Evolutionary conservation across 2,329 filamentous ascomycete species (phyloP).

Genomic region (Colletotrichum horii): DNA sequence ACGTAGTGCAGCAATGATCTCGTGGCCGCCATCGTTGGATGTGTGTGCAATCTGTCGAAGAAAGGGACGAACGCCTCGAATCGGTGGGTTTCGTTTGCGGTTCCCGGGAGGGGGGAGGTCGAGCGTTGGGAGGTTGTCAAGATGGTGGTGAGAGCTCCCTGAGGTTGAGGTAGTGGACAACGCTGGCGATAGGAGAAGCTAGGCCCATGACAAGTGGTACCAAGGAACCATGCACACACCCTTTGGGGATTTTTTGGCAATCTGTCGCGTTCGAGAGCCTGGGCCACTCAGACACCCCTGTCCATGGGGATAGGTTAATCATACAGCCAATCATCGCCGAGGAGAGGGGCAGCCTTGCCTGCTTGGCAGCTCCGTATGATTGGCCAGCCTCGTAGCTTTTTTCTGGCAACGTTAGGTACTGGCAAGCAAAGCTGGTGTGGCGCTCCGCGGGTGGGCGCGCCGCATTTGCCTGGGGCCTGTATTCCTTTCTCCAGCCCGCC

Average conservation of each 20-base stretch:
- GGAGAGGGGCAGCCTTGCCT: neutral
- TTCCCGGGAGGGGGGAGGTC: slow-evolving; percentile 35
- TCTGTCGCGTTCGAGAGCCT: slow-evolving; percentile 25
- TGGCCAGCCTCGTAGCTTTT: slow-evolving; percentile 19
- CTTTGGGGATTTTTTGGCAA: slow-evolving; percentile 24
- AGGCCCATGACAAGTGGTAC: neutral
- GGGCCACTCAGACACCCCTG: slow-evolving; percentile 9
- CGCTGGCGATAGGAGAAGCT: slow-evolving; percentile 18
- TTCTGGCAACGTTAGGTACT: neutral
- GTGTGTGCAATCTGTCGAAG: neutral
- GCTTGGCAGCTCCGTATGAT: neutral
- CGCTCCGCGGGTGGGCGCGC: neutral
- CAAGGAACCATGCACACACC: neutral
- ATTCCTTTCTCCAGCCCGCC: neutral
- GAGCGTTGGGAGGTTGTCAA: slow-evolving; percentile 3
- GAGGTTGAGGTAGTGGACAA: neutral
- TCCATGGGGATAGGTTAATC: neutral
- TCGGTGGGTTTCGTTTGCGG: neutral
- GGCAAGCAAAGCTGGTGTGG: neutral
- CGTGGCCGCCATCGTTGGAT: slow-evolving; percentile 51
- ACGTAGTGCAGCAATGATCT: slow-evolving; percentile 61
- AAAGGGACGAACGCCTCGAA: neutral
- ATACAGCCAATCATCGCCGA: neutral
- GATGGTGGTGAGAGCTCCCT: slow-evolving; percentile 16
- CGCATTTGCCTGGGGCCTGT: neutral